Percentiles rank a stretch among this genome's conserved stretches.
Evolutionary conservation across 1,284 basidiomycete genomes (phyloP).

Genomic region (Schizophyllum commune): DNA sequence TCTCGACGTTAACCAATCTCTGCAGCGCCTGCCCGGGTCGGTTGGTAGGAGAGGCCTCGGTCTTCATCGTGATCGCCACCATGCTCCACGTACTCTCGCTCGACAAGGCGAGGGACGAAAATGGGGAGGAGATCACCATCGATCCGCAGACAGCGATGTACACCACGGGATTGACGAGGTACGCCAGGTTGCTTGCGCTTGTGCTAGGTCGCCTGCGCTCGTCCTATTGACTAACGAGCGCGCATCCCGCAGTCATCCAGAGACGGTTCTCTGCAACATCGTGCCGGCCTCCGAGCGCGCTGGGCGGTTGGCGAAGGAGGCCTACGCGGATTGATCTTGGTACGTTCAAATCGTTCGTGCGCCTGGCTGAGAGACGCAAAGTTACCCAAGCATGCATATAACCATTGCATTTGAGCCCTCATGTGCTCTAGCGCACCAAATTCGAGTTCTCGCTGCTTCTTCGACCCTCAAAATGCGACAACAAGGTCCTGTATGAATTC

Average conservation of each 20-base stretch:
- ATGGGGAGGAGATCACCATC: conserved; percentile 5
- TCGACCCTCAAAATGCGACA: too few species aligned
- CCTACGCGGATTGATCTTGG: too few species aligned
- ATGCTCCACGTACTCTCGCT: conserved; percentile 10
- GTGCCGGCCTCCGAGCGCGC: neutral
- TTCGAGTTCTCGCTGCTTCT: too few species aligned
- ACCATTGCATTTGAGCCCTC: too few species aligned
- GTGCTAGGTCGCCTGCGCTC: too few species aligned
- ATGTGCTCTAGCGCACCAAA: too few species aligned
- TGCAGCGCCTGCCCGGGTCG: conserved; percentile 12
- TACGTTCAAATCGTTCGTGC: too few species aligned
- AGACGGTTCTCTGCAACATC: neutral
- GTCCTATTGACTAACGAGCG: neutral
- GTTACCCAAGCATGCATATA: too few species aligned
- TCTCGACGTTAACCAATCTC: neutral
- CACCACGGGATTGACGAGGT: neutral
- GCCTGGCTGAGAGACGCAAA: too few species aligned
- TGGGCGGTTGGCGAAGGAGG: neutral
- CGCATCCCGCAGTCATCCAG: neutral
- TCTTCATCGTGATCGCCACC: conserved; percentile 14
- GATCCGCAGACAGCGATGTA: neutral
- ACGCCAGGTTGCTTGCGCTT: too few species aligned
- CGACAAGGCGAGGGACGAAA: conserved; percentile 5
- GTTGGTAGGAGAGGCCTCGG: conserved; percentile 11
- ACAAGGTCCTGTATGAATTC: too few species aligned